phyloP scores from a whole-genome alignment of 257 asterid genomes.

The Coffea eugenioides region DNA sequence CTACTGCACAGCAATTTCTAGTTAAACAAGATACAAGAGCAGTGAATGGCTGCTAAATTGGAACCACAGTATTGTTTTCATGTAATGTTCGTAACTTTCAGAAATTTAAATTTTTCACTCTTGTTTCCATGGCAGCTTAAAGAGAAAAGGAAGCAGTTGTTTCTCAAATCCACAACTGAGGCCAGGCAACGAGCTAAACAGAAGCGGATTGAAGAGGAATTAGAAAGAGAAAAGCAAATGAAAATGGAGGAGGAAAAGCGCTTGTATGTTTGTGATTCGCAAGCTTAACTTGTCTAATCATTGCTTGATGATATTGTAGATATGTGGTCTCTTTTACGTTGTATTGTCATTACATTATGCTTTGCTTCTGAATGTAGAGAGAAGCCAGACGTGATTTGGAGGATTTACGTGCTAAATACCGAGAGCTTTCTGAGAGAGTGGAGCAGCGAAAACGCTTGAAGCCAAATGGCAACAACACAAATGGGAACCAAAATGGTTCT shows the following conservation, averaged over 20 bases:
- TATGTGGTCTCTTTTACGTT: neutral
- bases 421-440: slow-evolving; percentile 71
- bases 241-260: slow-evolving; percentile 95
- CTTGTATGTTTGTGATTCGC: slow-evolving; percentile 44
- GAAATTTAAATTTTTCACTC: neutral
- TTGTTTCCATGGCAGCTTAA: slow-evolving; percentile 54
- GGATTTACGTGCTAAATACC: slow-evolving; percentile 76
- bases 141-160: slow-evolving; percentile 78
- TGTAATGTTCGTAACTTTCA: too few species aligned
- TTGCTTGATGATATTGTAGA: too few species aligned
- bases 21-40: neutral
- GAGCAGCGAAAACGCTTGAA: slow-evolving; percentile 83
- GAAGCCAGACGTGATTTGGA: slow-evolving; percentile 87
- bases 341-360: neutral
- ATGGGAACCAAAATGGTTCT: slow-evolving; percentile 70
- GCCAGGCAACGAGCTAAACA: slow-evolving; percentile 87
- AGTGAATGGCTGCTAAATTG: neutral
- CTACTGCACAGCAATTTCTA: neutral
- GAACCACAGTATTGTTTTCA: neutral
- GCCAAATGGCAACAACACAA: slow-evolving; percentile 68
- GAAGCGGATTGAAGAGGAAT: slow-evolving; percentile 81
- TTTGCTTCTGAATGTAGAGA: slow-evolving; percentile 44
- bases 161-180: slow-evolving; percentile 78
- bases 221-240: slow-evolving; percentile 79
- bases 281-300: neutral